Conservation (phyloP, 805 yeast genomes). For the Debaryomyces prosopidis region DNA sequence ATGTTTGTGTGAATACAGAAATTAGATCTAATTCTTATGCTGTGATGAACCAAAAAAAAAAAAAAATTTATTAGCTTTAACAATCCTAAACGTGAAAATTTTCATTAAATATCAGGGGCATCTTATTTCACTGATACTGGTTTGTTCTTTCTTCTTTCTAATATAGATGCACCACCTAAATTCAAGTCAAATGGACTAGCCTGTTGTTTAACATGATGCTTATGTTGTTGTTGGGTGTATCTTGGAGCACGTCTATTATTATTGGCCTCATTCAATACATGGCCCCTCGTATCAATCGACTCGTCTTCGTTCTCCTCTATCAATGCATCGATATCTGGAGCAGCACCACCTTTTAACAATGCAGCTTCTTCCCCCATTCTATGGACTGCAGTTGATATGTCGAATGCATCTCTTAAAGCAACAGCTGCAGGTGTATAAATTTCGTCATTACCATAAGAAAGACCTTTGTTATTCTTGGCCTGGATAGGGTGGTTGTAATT, state of each 20-base stretch:
- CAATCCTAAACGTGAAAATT: no score
- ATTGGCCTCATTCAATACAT: constrained; percentile 6
- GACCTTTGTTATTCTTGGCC: background rate
- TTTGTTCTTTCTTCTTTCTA: constrained; percentile 43
- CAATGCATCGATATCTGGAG: constrained; percentile 24
- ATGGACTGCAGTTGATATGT: constrained; percentile 82
- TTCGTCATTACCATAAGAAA: constrained; percentile 18
- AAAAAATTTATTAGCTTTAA: background rate
- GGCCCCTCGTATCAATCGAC: constrained; percentile 13
- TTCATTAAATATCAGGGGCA: no score
- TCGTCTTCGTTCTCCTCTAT: constrained; percentile 37
- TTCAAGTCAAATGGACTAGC: constrained; percentile 41
- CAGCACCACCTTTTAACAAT: constrained; percentile 16
- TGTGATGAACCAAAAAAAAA: no score
- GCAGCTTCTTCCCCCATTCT: constrained; percentile 71
- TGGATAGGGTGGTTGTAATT: background rate
- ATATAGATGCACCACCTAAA: constrained; percentile 52
- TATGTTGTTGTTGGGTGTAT: constrained; percentile 3
- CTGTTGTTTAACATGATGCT: background rate
- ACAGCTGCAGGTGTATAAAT: constrained; percentile 72
- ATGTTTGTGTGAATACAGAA: background rate
- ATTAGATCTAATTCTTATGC: background rate
- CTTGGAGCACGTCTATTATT: constrained; percentile 9
- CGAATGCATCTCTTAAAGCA: constrained; percentile 83
- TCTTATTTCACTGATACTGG: constrained; percentile 10